Evolutionary conservation across 108 stramenopile genomes (phyloP).

Genomic region (Chaetoceros tenuissimus): DNA sequence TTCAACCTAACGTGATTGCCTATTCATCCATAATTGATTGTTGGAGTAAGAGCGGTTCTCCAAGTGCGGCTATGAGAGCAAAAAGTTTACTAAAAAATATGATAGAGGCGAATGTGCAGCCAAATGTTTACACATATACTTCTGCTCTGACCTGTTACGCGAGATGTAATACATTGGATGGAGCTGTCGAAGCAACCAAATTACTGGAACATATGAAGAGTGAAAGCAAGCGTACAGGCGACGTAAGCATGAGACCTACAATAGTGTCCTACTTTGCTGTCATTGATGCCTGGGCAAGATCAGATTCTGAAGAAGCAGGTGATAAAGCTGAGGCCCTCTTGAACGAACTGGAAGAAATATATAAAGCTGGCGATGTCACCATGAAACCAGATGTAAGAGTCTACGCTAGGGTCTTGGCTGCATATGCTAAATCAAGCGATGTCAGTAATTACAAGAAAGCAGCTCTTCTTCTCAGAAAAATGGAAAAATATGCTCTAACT

Average conservation of each 20-base stretch:
- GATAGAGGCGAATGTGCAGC: neutral
- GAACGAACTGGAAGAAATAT: slow-evolving; percentile 24
- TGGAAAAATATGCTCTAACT: neutral
- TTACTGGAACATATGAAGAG: slow-evolving; percentile 26
- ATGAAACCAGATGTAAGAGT: slow-evolving; percentile 24
- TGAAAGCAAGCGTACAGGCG: neutral
- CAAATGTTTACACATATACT: neutral
- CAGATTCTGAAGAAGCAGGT: slow-evolving; percentile 19
- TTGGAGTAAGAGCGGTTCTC: slow-evolving; percentile 29
- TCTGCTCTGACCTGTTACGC: slow-evolving; percentile 23
- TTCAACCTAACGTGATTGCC: slow-evolving; percentile 24
- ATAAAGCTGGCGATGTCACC: slow-evolving; percentile 12
- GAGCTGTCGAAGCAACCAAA: slow-evolving; percentile 24
- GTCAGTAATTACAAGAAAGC: neutral
- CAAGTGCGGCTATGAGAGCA: slow-evolving; percentile 21
- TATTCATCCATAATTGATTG: slow-evolving; percentile 35
- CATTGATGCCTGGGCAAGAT: slow-evolving; percentile 33
- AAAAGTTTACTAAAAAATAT: neutral
- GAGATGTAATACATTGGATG: slow-evolving; percentile 11
- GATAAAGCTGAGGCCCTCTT: slow-evolving; percentile 17
- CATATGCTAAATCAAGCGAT: neutral
- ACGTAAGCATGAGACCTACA: neutral
- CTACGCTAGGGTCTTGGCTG: neutral
- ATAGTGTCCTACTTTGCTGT: neutral
- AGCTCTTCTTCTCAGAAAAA: neutral